Evolutionary conservation across 1,284 basidiomycete species (phyloP), one percentile per base, ranked within the genome.

Genomic region (Ganoderma meredithae): DNA sequence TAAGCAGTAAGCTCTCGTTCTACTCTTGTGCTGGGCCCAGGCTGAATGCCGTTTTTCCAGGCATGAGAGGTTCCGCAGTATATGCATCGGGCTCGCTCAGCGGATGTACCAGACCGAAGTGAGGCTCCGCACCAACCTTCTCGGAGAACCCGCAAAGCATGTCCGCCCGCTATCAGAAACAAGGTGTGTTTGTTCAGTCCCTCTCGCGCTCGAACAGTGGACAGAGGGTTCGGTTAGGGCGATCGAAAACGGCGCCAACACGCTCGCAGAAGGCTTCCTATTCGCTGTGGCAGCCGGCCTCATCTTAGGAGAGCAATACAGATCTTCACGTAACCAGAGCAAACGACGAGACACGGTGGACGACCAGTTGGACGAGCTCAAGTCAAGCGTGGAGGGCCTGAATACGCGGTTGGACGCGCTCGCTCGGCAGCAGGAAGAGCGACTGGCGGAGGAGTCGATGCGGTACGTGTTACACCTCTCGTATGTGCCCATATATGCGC

Each of bases 181-280:
- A 17, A 87, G 88, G 94, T 95, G 71, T 72, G 75, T 6, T 64
- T 10, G 6, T 17, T 85, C 82, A 55, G n/a, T 27, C 22, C 47
- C 2, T 52, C 13, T 10, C 3, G 17, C 47, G 12, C 40, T 43
- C 47, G 12, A 58, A 43, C 31, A 25, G n/a, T 27, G 31, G 47
- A 49, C 58, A 52, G 22, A 55, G 31, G 55, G 9, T n/a, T 36
- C 3, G 13, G 12, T 17, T 31, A 96, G 95, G 73, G 95, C 95
- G 0, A 93, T 96, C 63, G 94, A 96, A 74, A 95, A 93, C 74
- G 95, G 95, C 17, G 94, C 95, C 15, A 95, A 95, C 69, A 86
- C 90, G 19, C 82, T 97, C 13, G 95, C 95, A 0, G 95, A 96
- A 80, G 90, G 92, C 0, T 97, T 97, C 76, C 85, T 97, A 5